Evolutionary conservation across 2,329 filamentous ascomycete species (phyloP).

Genomic region (Triangularia verruculosa): DNA sequence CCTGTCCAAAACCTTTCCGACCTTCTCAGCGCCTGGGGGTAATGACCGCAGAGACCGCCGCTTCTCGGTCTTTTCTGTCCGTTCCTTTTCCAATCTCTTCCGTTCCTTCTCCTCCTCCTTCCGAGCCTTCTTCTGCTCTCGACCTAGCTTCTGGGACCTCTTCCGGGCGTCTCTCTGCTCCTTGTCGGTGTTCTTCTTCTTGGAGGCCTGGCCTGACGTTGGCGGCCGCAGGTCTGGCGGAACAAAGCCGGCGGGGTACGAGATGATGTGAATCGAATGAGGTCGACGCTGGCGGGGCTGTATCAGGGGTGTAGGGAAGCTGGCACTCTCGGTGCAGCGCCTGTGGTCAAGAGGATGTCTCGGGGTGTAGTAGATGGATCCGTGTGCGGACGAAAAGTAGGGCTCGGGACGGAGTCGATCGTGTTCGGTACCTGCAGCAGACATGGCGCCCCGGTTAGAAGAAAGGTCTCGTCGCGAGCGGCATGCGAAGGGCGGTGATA

Average conservation of each 20-base stretch:
- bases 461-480: slow-evolving; percentile 6
- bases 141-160: slow-evolving; percentile 16
- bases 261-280: slow-evolving; percentile 55
- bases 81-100: slow-evolving; percentile 32
- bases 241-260: slow-evolving; percentile 43
- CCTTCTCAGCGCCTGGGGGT: slow-evolving; percentile 34
- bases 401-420: slow-evolving; percentile 25
- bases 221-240: slow-evolving; percentile 38
- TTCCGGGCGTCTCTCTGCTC: slow-evolving; percentile 39
- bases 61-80: slow-evolving; percentile 29
- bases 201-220: slow-evolving; percentile 27
- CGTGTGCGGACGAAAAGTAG: slow-evolving; percentile 25
- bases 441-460: slow-evolving; percentile 26
- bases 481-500: slow-evolving; percentile 13
- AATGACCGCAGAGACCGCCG: slow-evolving; percentile 32
- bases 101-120: slow-evolving; percentile 29
- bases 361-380: slow-evolving; percentile 31
- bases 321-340: slow-evolving; percentile 25
- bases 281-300: slow-evolving; percentile 50
- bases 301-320: slow-evolving; percentile 42
- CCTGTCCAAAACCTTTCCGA: slow-evolving; percentile 31
- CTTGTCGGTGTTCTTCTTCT: slow-evolving; percentile 45
- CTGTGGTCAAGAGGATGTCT: slow-evolving; percentile 24
- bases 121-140: slow-evolving; percentile 31
- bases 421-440: slow-evolving; percentile 27